These are phyloP conservation scores for Phlebopus sp. DNA, from an alignment of 1,284 basidiomycete genomes.

Conservation along the genomic window DNA sequence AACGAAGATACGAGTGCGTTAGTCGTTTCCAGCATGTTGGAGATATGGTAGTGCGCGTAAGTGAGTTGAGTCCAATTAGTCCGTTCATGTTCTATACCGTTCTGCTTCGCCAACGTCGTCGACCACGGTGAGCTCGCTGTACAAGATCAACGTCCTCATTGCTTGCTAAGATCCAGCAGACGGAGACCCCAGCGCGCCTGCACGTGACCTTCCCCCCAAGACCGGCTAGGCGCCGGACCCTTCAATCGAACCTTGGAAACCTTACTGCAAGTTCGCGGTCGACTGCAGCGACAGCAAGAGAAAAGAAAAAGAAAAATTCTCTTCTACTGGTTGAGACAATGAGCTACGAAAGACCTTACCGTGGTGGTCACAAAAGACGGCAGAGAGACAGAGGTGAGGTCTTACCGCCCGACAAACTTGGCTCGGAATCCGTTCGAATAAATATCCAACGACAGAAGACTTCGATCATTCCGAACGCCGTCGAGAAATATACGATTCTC, in stretches of 20 bases:
- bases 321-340: slow-evolving; percentile 32
- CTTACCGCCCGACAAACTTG: slow-evolving; percentile 1
- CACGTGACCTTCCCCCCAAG: slow-evolving; percentile 6
- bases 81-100: background rate
- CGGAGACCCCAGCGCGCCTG: background rate
- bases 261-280: slow-evolving; percentile 1
- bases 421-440: background rate
- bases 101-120: slow-evolving; percentile 5
- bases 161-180: too few relatives aligned
- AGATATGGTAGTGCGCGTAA: background rate
- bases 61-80: background rate
- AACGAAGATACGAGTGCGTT: background rate
- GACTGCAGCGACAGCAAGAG: background rate
- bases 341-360: slow-evolving; percentile 45
- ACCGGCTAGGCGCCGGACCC: background rate
- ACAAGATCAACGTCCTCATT: too few relatives aligned
- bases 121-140: background rate
- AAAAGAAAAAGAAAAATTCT: slow-evolving; percentile 10
- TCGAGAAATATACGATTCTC: slow-evolving; percentile 60
- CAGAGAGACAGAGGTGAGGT: slow-evolving; percentile 45
- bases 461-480: slow-evolving; percentile 60
- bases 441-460: slow-evolving; percentile 40
- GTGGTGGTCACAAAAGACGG: slow-evolving; percentile 38
- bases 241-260: too few relatives aligned
- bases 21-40: slow-evolving; percentile 1